A percentile compares a stretch with the other conserved stretches of the same genome.
These are phyloP conservation scores for Gypsophila paniculata DNA, from an alignment of 179 eudicot species.

Conservation along the genomic window DNA sequence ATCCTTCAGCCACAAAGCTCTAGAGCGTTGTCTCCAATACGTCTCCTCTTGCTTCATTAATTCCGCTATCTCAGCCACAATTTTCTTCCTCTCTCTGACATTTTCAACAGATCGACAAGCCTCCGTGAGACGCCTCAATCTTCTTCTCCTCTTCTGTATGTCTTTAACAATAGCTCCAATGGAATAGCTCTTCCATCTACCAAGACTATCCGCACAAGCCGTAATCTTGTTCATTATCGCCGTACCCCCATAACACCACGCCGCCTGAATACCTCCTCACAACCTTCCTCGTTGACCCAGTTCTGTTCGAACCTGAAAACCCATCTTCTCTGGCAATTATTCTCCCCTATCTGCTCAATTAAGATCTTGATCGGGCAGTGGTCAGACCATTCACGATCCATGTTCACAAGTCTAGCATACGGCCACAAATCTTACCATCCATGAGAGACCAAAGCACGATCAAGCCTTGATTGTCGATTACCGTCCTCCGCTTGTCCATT, in stretches of 20 bases:
- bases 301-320: background rate
- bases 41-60: background rate
- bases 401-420: background rate
- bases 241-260: background rate
- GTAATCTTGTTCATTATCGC: background rate
- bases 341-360: no score
- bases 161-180: no score
- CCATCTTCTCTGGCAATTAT: no score
- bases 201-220: background rate
- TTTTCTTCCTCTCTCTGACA: background rate
- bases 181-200: background rate
- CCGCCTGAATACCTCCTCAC: no score
- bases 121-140: background rate
- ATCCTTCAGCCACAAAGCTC: background rate
- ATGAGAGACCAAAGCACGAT: background rate
- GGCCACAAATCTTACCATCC: background rate
- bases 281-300: background rate
- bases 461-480: background rate
- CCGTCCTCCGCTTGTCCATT: background rate
- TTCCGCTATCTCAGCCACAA: background rate
- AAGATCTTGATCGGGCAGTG: background rate
- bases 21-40: background rate
- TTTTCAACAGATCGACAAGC: background rate
- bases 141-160: background rate
- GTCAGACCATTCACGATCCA: conserved; percentile 4